Conservation (phyloP, 345 rosid genomes). For the Erucastrum elatum region DNA sequence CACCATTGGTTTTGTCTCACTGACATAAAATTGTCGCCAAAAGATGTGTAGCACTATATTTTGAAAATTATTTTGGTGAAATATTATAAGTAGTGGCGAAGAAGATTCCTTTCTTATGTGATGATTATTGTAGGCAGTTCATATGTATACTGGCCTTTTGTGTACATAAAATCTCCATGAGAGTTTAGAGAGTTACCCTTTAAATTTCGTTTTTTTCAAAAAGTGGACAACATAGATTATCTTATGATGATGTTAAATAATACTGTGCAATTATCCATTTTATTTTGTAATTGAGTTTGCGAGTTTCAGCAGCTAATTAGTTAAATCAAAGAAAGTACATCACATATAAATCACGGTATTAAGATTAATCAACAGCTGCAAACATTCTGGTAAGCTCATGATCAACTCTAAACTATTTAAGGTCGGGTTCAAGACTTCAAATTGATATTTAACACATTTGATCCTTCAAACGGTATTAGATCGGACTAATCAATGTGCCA, state of each 20-base stretch:
- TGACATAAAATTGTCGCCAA: conserved; percentile 35
- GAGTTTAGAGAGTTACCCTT: neutral
- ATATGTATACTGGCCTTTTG: neutral
- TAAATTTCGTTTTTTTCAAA: neutral
- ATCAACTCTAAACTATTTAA: neutral
- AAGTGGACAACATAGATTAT: neutral
- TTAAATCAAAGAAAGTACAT: neutral
- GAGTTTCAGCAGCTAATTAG: neutral
- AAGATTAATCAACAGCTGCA: neutral
- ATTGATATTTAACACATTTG: neutral
- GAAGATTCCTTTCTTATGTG: conserved; percentile 19
- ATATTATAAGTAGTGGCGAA: neutral
- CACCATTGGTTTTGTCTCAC: conserved; percentile 36
- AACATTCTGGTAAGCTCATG: conserved; percentile 13
- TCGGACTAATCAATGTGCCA: too few species aligned
- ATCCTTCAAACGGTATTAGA: neutral
- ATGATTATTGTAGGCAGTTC: conserved; percentile 8
- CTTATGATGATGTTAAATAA: neutral
- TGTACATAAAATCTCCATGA: neutral
- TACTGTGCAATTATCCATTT: neutral
- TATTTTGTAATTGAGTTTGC: neutral
- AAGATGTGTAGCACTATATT: conserved; percentile 34
- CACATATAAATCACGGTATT: neutral
- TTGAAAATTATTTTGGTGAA: conserved; percentile 12
- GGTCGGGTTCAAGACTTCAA: neutral